Evolutionary conservation across 2,329 filamentous ascomycete species (phyloP).

Genomic region (Aureobasidium leucospermi): DNA sequence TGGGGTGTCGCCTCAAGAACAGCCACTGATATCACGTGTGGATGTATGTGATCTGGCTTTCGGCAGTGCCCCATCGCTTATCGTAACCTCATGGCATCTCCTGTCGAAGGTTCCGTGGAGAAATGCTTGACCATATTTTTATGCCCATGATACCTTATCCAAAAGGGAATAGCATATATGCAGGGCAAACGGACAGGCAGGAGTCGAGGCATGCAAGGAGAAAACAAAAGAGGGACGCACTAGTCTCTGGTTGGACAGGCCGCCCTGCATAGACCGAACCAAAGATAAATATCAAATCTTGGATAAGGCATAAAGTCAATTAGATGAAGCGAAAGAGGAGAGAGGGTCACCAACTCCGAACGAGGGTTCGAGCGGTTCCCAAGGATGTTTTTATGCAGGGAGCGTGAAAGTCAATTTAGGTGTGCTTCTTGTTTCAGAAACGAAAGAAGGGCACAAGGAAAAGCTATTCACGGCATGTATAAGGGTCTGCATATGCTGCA

Average conservation of each 20-base stretch:
- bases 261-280: conserved; percentile 1
- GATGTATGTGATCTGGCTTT: neutral
- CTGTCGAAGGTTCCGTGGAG: neutral
- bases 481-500: neutral
- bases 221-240: neutral
- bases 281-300: neutral
- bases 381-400: neutral
- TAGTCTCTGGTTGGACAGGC: neutral
- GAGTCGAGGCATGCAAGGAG: neutral
- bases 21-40: neutral
- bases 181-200: neutral
- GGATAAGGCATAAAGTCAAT: neutral
- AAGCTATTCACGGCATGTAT: neutral
- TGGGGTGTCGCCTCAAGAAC: neutral
- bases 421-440: conserved; percentile 1
- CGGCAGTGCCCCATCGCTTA: neutral
- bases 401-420: neutral
- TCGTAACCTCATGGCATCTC: neutral
- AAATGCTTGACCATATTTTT: neutral
- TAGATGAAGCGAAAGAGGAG: neutral
- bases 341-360: neutral
- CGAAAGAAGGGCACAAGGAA: neutral
- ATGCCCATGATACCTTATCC: too few relatives aligned
- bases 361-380: neutral
- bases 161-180: neutral